Evolutionary conservation across 805 yeast species (phyloP), one percentile per base, ranked within the genome.

Genomic region (Candida odintsovae): DNA sequence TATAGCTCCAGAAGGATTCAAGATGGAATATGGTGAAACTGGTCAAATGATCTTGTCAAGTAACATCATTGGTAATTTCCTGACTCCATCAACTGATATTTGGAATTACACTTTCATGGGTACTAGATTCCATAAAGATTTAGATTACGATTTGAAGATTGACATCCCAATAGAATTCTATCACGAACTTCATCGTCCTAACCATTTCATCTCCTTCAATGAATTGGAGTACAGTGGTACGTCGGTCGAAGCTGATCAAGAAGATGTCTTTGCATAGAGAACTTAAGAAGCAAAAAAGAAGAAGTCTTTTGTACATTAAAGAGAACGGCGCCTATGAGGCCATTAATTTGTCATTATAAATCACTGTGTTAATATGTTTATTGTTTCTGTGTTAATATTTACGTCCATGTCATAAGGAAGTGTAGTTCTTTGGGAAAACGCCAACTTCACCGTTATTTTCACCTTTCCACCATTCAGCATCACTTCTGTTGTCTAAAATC

Each of bases 91-190:
- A 20, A 83, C 83, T 28, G 82, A 80, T 47, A 62, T 89, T 26
- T 94, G 99, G 99, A 94, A 94, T 63, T 89, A 84, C 61, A 75
- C 95, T 2, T 92, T 94, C 57, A 76, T 88, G 68, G 94, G 97
- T 2, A 83, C 94, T 1, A 78, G 86, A 9, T 94, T 94, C 85
- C 81, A 77, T 55, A 69, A 80, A 6, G 75, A 76, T n/a, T 63
- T 77, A 40, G 71, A 69, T 7, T 88, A 76, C 56, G 80, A 71
- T 13, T 61, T 90, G 63, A 87, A 86, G 59, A 59, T 86, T 40
- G 97, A 87, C 58, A 69, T 80, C 16, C 99, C 99, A 2, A 56
- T 84, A 33, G 79, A 86, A 7, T 94, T 83, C 59, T 94, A 89
- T 65, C 84, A 88, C 59, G 95, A 86, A 55, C 61, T 79, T 31